Base-by-base conservation (phyloP, 768 basidiomycete species). In the Lentinula detonsa region DNA sequence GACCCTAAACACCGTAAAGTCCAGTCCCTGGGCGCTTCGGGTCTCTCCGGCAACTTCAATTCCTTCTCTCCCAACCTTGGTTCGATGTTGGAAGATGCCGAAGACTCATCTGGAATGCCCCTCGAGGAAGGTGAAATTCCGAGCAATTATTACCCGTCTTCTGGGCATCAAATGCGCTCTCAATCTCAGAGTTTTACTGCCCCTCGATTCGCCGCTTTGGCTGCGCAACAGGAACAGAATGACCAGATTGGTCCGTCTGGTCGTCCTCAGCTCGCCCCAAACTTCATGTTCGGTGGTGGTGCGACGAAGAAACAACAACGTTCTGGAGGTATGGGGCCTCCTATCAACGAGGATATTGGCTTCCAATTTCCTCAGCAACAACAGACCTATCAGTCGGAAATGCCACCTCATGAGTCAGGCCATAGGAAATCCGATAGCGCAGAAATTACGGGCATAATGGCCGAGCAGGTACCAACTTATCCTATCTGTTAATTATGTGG, bases 361-460 rank as follows among this genome's bases (percentile, higher is more conserved):
- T 93, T 93, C 74, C 90, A 91, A 67, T 92, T 93, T 69, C 90
- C 91, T 46, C 91, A 90, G 70, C 86, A 86, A 67, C 80, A 81
- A 58, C 75, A 80, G 63, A 65, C 63, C 73, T 75, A 62, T 65
- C 65, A 50, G 68, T 69, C 65, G n/a, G 73, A 68, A 42, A 69
- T 60, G 65, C 35, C 65, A 18, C 71, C 71, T n/a, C 58, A 52
- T 23, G 57, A 79, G 80, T 33, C 72, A 63, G 37, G 70, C 54
- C 83, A 84, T 65, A 77, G 86, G 63, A 85, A 86, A 71, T 71
- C 78, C 37, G 86, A 90, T 52, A 82, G 80, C 59, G 87, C 86
- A 56, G 93, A 96, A 70, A 85, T 95, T 60, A 85, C 84, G 37
- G 91, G 91, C 28, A 90, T 95, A 60, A 95, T 98, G 93, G 93